phyloP scores from a whole-genome alignment of 169 alveolate genomes.

The Plasmodium cynomolgi region DNA sequence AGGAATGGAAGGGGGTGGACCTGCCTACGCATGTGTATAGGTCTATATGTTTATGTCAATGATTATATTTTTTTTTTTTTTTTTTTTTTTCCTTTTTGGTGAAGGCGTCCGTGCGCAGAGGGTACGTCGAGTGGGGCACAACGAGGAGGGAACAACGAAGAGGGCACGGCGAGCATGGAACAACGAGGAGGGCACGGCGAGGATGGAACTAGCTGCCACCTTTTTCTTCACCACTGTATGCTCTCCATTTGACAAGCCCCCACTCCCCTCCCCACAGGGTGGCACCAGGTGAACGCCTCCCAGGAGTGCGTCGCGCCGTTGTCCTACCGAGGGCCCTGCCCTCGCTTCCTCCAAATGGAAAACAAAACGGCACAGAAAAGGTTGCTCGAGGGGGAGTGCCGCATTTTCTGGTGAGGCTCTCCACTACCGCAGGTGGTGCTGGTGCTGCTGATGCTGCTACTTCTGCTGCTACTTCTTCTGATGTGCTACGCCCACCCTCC shows the following conservation, averaged over 20 bases:
- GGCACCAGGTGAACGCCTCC: conserved; percentile 30
- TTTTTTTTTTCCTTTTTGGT: conserved; percentile 11
- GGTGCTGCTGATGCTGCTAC: background rate
- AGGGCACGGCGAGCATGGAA: background rate
- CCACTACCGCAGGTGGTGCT: background rate
- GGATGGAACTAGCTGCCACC: background rate
- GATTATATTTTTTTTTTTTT: background rate
- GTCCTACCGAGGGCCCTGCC: conserved; percentile 71
- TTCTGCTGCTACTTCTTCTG: no score
- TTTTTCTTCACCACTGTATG: background rate
- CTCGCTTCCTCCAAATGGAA: conserved; percentile 57
- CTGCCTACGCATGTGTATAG: background rate
- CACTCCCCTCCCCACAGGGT: conserved; percentile 6
- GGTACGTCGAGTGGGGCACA: conserved; percentile 12
- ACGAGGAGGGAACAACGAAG: no score
- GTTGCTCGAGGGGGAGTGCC: conserved; percentile 25
- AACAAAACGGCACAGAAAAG: conserved; percentile 26
- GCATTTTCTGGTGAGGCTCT: conserved; percentile 21
- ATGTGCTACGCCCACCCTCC: no score
- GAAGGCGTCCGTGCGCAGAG: conserved; percentile 67
- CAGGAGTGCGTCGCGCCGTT: conserved; percentile 50
- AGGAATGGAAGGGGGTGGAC: background rate
- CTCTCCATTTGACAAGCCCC: background rate
- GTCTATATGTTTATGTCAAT: background rate
- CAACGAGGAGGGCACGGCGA: background rate